phyloP scores from a whole-genome alignment of 768 basidiomycete genomes.

The Cystobasidiopsis lactophilus region DNA sequence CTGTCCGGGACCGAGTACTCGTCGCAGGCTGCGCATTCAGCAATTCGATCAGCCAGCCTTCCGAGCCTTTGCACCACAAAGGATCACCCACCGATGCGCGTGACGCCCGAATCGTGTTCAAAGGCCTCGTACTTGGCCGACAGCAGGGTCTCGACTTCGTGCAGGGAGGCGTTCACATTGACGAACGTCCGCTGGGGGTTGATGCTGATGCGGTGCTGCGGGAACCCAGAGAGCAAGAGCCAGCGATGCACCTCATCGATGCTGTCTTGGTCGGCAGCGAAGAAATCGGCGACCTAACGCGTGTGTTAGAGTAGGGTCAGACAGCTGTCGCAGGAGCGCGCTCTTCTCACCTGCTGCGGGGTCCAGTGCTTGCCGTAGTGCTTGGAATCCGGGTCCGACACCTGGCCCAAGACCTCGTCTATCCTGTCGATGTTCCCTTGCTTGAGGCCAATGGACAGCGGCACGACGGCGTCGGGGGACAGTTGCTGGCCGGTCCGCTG shows the following conservation, averaged over 20 bases:
- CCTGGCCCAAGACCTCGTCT: background rate
- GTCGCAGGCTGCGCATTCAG: background rate
- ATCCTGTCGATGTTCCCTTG: background rate
- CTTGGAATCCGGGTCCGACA: background rate
- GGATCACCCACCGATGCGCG: background rate
- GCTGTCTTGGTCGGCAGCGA: background rate
- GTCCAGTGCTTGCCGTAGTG: background rate
- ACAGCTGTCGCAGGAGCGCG: no score
- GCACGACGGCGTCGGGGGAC: background rate
- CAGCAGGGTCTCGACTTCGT: slow-evolving; percentile 12
- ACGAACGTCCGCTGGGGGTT: slow-evolving; percentile 21
- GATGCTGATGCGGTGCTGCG: slow-evolving; percentile 23
- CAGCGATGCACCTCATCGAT: background rate
- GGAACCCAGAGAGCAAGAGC: background rate
- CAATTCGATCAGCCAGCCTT: no score
- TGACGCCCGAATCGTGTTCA: slow-evolving; percentile 1
- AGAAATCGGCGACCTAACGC: background rate
- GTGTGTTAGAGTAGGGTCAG: no score
- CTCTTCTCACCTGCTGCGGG: background rate
- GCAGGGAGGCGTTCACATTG: slow-evolving; percentile 8
- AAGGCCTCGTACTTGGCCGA: slow-evolving; percentile 12
- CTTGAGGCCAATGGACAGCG: background rate
- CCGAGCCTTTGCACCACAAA: no score
- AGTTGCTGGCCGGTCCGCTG: background rate
- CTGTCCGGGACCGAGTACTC: slow-evolving; percentile 6